Percentiles rank a stretch among this genome's conserved stretches.
phyloP scores from a whole-genome alignment of 257 asterid species.

The Verbena officinalis region DNA sequence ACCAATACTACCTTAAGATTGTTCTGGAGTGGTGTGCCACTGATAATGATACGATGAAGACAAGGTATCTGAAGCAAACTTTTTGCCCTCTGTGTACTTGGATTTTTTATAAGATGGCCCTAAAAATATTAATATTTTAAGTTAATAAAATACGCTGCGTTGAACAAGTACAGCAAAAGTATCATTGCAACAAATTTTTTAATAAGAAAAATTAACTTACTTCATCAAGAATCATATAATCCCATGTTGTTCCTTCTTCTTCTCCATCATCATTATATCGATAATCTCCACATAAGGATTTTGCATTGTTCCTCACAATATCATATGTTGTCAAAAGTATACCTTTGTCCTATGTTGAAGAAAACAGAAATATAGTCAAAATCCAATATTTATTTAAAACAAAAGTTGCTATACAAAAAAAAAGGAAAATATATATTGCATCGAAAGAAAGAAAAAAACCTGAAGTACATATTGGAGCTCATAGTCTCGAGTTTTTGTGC shows the following conservation, averaged over 20 bases:
- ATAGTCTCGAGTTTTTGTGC: slow-evolving; percentile 69
- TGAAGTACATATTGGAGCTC: slow-evolving; percentile 90
- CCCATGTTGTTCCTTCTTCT: slow-evolving; percentile 77
- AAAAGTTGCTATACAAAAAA: not conserved
- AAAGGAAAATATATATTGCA: slow-evolving; percentile 10
- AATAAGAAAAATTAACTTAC: slow-evolving; percentile 38
- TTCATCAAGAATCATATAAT: slow-evolving; percentile 94
- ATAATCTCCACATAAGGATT: slow-evolving; percentile 65
- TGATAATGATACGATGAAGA: slow-evolving; percentile 80
- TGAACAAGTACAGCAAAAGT: slow-evolving; percentile 3
- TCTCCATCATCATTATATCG: slow-evolving; percentile 44
- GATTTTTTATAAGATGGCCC: slow-evolving; percentile 99
- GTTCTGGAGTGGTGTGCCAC: slow-evolving; percentile 98
- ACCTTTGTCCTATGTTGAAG: slow-evolving; percentile 69
- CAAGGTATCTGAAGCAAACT: slow-evolving; percentile 92
- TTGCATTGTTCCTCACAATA: slow-evolving; percentile 78
- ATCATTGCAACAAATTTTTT: slow-evolving; percentile 12
- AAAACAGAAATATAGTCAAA: slow-evolving; percentile 21
- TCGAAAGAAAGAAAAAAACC: slow-evolving; percentile 46
- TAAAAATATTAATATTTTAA: slow-evolving; percentile 30
- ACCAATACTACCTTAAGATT: slow-evolving; percentile 73
- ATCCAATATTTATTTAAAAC: not conserved
- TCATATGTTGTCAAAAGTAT: slow-evolving; percentile 91
- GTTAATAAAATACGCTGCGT: not conserved
- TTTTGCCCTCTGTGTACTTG: slow-evolving; percentile 97